Evolutionary conservation across 2,329 filamentous ascomycete genomes (phyloP).

Genomic region (Aspergillus latus): DNA sequence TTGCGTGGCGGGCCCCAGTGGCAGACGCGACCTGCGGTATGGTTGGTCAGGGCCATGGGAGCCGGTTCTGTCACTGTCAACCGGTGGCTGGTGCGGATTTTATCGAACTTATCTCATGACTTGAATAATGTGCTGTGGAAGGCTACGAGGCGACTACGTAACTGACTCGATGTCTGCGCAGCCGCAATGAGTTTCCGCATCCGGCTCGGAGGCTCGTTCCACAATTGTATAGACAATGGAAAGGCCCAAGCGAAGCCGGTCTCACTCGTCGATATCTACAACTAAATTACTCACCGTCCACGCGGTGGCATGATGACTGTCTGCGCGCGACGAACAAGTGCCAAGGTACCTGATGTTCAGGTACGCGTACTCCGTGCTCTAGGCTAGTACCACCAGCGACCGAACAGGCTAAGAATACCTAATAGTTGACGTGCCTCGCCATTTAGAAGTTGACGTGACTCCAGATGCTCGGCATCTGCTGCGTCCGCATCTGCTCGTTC

Average conservation of each 20-base stretch:
- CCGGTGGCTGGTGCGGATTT: neutral
- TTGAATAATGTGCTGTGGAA: neutral
- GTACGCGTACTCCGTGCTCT: neutral
- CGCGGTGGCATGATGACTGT: neutral
- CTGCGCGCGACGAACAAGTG: too few species aligned
- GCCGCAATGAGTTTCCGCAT: too few species aligned
- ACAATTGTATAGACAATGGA: neutral
- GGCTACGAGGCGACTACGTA: neutral
- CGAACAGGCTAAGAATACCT: too few species aligned
- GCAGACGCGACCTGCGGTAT: neutral
- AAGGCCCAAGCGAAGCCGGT: neutral
- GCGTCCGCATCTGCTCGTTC: too few species aligned
- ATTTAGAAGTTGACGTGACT: too few species aligned
- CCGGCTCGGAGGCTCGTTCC: neutral
- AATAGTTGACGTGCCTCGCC: too few species aligned
- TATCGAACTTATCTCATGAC: neutral
- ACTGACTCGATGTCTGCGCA: neutral
- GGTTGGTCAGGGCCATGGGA: neutral
- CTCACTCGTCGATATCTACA: neutral
- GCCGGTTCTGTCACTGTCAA: too few species aligned
- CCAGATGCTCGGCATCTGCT: too few species aligned
- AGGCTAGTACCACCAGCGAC: neutral
- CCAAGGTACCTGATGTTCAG: neutral
- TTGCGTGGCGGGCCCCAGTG: constrained; percentile 2
- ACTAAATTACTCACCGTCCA: neutral